Percentiles rank a stretch among this genome's conserved stretches.
Evolutionary conservation across 768 basidiomycete species (phyloP).

Genomic region (Mycena galericulata): DNA sequence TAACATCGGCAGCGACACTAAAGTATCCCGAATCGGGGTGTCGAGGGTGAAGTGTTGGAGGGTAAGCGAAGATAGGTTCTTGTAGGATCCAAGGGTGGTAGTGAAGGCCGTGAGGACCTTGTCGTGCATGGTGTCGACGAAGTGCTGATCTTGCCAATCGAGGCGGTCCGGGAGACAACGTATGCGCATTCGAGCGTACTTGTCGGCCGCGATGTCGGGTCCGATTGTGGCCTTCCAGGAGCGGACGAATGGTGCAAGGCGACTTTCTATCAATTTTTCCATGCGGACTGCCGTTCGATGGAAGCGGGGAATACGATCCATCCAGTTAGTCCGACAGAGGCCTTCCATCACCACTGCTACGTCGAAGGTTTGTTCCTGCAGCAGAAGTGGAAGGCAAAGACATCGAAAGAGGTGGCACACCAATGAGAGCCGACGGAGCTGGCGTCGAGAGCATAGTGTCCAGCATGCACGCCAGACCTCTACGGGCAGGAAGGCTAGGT

Average conservation of each 20-base stretch:
- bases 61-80: background rate
- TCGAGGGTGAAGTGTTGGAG: background rate
- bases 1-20: background rate
- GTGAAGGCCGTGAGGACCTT: background rate
- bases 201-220: background rate
- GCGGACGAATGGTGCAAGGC: background rate
- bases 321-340: background rate
- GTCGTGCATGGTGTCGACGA: background rate
- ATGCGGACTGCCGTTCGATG: conserved; percentile 14
- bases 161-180: no score
- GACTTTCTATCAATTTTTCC: conserved; percentile 3
- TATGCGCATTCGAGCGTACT: background rate
- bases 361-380: no score
- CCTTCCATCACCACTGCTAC: background rate
- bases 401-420: no score
- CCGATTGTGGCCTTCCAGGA: conserved; percentile 4
- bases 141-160: background rate
- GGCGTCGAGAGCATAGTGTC: no score
- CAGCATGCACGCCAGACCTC: no score
- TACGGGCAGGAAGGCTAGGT: no score
- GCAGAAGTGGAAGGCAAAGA: no score
- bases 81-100: background rate
- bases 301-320: conserved; percentile 4
- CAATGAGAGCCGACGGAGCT: no score
- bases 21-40: background rate